phyloP scores from a whole-genome alignment of 2,329 filamentous ascomycete genomes.

The Alternaria arbusti region DNA sequence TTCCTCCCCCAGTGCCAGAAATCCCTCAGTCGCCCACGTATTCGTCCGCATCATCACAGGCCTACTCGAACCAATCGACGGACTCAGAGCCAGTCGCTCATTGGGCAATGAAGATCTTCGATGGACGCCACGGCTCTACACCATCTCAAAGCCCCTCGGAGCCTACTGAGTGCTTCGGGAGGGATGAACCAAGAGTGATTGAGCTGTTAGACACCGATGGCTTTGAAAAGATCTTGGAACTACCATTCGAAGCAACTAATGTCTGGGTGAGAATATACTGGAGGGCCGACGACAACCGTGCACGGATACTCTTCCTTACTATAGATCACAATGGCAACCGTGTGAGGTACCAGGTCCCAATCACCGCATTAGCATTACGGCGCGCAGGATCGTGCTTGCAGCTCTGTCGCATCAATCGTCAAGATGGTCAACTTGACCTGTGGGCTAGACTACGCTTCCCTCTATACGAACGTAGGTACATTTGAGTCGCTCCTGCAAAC shows the following conservation, averaged over 20 bases:
- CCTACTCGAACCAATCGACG: conserved; percentile 46
- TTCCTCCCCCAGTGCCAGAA: conserved; percentile 47
- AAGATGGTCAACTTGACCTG: conserved; percentile 52
- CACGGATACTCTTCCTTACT: conserved; percentile 61
- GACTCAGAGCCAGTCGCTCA: conserved; percentile 46
- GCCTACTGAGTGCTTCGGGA: conserved; percentile 43
- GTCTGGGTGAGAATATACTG: conserved; percentile 60
- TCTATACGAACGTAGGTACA: conserved; percentile 58
- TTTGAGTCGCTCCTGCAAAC: neutral
- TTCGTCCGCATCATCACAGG: conserved; percentile 52
- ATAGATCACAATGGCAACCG: conserved; percentile 49
- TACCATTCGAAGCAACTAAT: conserved; percentile 56
- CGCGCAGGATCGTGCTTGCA: conserved; percentile 51
- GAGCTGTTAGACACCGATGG: conserved; percentile 46
- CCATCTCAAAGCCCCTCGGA: conserved; percentile 44
- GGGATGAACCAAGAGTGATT: conserved; percentile 45
- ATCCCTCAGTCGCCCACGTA: conserved; percentile 52
- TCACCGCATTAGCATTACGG: conserved; percentile 55
- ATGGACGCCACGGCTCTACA: conserved; percentile 49
- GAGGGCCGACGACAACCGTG: conserved; percentile 58
- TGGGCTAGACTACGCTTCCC: conserved; percentile 64
- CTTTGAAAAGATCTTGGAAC: conserved; percentile 50
- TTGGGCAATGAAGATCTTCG: conserved; percentile 54
- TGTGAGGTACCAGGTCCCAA: conserved; percentile 57
- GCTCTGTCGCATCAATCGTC: conserved; percentile 47